Evolutionary conservation across 257 asterid species (phyloP).

Genomic region (Capsicum chinense): DNA sequence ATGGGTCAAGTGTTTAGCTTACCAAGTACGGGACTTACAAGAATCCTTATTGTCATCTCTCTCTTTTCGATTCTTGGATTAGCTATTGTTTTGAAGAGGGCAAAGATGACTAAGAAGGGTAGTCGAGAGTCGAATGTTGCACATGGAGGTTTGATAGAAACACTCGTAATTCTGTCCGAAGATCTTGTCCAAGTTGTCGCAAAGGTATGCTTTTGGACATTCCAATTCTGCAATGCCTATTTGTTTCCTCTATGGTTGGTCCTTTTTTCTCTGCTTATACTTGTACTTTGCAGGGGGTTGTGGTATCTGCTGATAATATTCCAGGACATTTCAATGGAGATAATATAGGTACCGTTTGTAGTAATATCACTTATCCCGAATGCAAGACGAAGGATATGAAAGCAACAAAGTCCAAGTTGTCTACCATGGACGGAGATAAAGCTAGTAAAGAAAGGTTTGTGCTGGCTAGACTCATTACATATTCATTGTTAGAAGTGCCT

Average conservation of each 20-base stretch:
- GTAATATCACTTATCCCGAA: conserved; percentile 34
- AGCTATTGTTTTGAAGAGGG: conserved; percentile 90
- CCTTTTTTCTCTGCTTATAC: conserved; percentile 23
- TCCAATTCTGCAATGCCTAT: conserved; percentile 23
- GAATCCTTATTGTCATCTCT: not conserved
- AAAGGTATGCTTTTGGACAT: conserved; percentile 56
- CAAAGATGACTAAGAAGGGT: conserved; percentile 78
- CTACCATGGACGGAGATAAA: conserved; percentile 38
- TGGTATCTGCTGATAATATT: conserved; percentile 60
- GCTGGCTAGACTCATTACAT: not conserved
- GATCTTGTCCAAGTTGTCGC: conserved; percentile 92
- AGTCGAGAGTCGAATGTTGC: conserved; percentile 54
- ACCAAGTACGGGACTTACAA: conserved; percentile 12
- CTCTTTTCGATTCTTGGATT: conserved; percentile 34
- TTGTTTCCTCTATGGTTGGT: not conserved
- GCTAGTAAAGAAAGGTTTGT: conserved; percentile 48
- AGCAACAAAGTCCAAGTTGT: conserved; percentile 35
- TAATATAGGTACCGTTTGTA: conserved; percentile 41
- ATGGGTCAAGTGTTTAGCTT: not conserved
- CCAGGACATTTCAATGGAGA: conserved; percentile 48
- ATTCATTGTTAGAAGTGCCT: conserved; percentile 25
- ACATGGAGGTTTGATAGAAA: conserved; percentile 64
- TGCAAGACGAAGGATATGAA: conserved; percentile 44
- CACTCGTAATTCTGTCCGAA: conserved; percentile 68
- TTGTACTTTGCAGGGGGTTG: conserved; percentile 54